These are phyloP conservation scores for Diutina neorugosa DNA, from an alignment of 1,139 yeast species.

Conservation along the genomic window DNA sequence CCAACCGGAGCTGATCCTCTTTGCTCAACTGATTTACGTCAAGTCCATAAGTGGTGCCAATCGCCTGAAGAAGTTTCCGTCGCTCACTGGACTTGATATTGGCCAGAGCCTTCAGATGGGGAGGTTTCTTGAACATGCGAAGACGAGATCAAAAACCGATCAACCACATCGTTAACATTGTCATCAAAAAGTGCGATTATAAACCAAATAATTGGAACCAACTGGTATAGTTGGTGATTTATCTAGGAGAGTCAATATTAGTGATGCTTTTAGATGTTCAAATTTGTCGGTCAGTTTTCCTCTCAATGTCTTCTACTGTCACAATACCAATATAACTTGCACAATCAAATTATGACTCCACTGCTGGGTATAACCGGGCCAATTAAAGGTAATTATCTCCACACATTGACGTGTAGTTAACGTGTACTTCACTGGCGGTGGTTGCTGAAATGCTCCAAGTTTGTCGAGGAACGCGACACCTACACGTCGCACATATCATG, in stretches of 20 bases:
- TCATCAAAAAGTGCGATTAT: neutral
- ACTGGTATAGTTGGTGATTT: neutral
- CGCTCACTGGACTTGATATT: conserved; percentile 78
- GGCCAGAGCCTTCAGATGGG: conserved; percentile 55
- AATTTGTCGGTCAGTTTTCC: too few relatives aligned
- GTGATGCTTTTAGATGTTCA: neutral
- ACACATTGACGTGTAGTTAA: too few relatives aligned
- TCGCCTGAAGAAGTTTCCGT: conserved; percentile 39
- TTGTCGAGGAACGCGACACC: neutral
- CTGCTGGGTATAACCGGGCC: too few relatives aligned
- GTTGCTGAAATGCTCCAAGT: neutral
- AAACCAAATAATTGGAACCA: neutral
- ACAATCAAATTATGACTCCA: too few relatives aligned
- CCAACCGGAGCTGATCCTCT: conserved; percentile 33
- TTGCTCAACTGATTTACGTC: conserved; percentile 32
- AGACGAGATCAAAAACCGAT: neutral
- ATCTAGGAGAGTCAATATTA: neutral
- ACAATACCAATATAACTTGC: too few relatives aligned
- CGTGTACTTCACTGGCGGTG: neutral
- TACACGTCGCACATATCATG: neutral
- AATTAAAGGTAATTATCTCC: too few relatives aligned
- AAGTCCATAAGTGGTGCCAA: conserved; percentile 34
- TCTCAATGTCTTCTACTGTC: too few relatives aligned
- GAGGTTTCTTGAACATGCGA: conserved; percentile 10
- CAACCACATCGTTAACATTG: neutral